A percentile compares a stretch with the other conserved stretches of the same genome.
Conservation (phyloP, 2,329 filamentous ascomycete genomes). For the Penicillium sclerotiorum region DNA sequence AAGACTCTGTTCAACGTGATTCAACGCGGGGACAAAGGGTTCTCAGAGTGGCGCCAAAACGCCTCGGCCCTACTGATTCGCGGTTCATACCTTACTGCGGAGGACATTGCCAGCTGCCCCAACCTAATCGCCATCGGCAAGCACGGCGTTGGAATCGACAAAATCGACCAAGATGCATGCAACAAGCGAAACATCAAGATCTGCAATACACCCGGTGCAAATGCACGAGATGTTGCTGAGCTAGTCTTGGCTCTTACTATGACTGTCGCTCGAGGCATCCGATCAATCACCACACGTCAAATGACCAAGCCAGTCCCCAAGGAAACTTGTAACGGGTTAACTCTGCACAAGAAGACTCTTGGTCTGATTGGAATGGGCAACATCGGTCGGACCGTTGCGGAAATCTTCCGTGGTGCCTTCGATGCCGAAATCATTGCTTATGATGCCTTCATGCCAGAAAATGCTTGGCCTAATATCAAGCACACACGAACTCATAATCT, state of each 20-base stretch:
- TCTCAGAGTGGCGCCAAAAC: conserved; percentile 45
- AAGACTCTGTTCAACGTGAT: conserved; percentile 46
- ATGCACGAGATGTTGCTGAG: conserved; percentile 48
- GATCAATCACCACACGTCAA: conserved; percentile 35
- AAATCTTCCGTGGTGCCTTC: conserved; percentile 42
- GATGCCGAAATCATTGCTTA: conserved; percentile 40
- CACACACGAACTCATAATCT: conserved; percentile 34
- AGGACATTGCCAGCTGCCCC: conserved; percentile 41
- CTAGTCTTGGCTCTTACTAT: conserved; percentile 40
- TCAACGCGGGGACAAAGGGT: conserved; percentile 35
- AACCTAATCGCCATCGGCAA: conserved; percentile 50
- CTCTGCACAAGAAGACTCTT: conserved; percentile 37
- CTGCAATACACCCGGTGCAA: conserved; percentile 53
- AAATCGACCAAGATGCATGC: conserved; percentile 48
- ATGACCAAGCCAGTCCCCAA: conserved; percentile 34
- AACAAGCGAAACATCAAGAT: conserved; percentile 45
- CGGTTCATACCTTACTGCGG: conserved; percentile 39
- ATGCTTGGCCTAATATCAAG: conserved; percentile 38
- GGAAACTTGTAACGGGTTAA: conserved; percentile 46
- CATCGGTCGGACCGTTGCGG: conserved; percentile 40
- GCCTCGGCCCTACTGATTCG: conserved; percentile 46
- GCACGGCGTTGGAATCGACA: conserved; percentile 53
- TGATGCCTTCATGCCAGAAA: conserved; percentile 37
- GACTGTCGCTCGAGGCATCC: conserved; percentile 38
- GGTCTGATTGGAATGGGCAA: conserved; percentile 47